Evolutionary conservation across 805 yeast species (phyloP).

Genomic region (Saccharomycopsis lassenensis): DNA sequence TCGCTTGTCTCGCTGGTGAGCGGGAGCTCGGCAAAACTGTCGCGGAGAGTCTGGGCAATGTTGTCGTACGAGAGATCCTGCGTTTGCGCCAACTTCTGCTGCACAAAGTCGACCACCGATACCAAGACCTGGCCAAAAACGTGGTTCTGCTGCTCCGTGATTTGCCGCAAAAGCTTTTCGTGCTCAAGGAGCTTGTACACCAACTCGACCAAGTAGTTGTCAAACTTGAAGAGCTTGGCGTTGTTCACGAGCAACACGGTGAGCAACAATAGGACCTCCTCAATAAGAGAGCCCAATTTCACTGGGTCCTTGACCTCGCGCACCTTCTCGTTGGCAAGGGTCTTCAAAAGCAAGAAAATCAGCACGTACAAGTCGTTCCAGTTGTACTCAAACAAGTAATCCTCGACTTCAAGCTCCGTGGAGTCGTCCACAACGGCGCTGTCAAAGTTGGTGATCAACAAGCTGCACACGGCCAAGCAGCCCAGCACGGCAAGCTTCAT

Average conservation of each 20-base stretch:
- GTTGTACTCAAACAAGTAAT: conserved; percentile 20
- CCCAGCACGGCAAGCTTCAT: conserved; percentile 24
- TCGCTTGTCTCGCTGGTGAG: too few species aligned
- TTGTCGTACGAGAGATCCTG: neutral
- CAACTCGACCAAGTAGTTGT: conserved; percentile 13
- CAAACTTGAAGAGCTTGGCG: conserved; percentile 14
- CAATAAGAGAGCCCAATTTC: conserved; percentile 20
- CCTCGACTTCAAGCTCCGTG: neutral
- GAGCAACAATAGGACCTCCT: conserved; percentile 23
- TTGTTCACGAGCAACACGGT: conserved; percentile 18
- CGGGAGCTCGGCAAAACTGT: too few species aligned
- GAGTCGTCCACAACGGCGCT: conserved; percentile 2
- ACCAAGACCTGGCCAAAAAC: conserved; percentile 8
- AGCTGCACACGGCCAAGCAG: conserved; percentile 22
- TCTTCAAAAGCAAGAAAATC: conserved; percentile 25
- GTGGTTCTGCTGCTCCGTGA: conserved; percentile 1
- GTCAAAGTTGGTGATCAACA: conserved; percentile 18
- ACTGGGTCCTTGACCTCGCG: conserved; percentile 17
- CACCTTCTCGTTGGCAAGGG: conserved; percentile 19
- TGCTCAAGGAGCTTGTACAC: conserved; percentile 17
- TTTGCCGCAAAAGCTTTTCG: conserved; percentile 2
- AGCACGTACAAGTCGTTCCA: conserved; percentile 29
- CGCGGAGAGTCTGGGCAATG: too few species aligned
- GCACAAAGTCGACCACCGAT: conserved; percentile 11
- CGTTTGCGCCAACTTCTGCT: conserved; percentile 6